Evolutionary conservation across 352 stramenopile genomes (phyloP), one percentile per base, ranked within the genome.

Genomic region (Globisporangium uncinulatum): DNA sequence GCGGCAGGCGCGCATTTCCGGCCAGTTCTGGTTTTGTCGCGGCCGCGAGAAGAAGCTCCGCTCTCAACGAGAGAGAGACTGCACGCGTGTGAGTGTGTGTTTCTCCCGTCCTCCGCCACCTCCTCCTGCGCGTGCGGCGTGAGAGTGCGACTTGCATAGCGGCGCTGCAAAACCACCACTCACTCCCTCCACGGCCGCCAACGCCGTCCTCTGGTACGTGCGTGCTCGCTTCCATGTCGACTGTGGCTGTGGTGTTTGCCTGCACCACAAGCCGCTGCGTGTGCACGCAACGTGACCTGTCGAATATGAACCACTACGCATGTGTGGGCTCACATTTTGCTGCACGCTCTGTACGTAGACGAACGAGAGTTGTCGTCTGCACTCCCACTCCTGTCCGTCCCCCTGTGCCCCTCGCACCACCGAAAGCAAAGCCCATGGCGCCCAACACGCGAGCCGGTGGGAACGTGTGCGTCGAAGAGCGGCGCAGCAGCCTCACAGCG

Each of bases 401-500:
- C 15, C 6, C 48, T 19, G 29, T 7, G 9, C 24, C 24, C 24
- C 24, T 29, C 24, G 24, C 24, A 1, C 15, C 29, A 54, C 48
- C 8, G 17, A 31, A 51, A 29, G 15, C 19, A 9, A 41, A 41
- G 10, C 43, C 20, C 37, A 89, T 89, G 79, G 79, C 79, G 31
- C 79, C 79, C 24, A 86, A 89, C 64, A 85, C 68, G 32, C 76
- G 67, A 51, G 57, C 56, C 50, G 54, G 59, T 10, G 79, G 67
- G 57, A 66, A 85, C 51, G 69, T 89, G 29, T 89, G 79, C 54
- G 69, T 89, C 8, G 79, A 86, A n/a, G 79, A 89, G 24, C 47
- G 63, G 37, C 65, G 69, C 63, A 78, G 53, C 59, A 87, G 60
- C 57, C 63, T 86, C 37, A 57, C 72, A 48, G 70, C 69, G 59